phyloP scores from a whole-genome alignment of 2,329 filamentous ascomycete species.

The Paraphaeosphaeria sporulosa region DNA sequence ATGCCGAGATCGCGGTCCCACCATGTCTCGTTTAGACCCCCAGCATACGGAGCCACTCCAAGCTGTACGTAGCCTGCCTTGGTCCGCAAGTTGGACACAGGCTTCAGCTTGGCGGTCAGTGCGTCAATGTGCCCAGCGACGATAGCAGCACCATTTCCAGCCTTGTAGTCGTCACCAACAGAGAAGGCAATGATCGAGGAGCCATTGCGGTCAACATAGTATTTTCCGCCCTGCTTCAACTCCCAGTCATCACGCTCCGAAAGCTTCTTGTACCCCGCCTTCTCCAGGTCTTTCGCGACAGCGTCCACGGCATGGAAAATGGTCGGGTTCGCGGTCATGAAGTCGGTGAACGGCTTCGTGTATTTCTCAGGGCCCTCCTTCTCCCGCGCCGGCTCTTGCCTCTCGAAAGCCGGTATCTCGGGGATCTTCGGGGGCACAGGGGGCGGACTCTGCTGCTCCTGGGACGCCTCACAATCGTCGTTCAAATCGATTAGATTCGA shows the following conservation, averaged over 20 bases:
- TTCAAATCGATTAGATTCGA: conserved; percentile 43
- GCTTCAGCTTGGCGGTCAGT: conserved; percentile 88
- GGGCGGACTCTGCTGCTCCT: conserved; percentile 40
- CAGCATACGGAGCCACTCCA: conserved; percentile 91
- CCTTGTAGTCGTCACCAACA: conserved; percentile 79
- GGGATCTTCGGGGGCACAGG: conserved; percentile 49
- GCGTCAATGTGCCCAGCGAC: conserved; percentile 94
- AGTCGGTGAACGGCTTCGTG: conserved; percentile 84
- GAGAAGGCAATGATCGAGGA: conserved; percentile 86
- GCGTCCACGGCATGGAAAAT: conserved; percentile 88
- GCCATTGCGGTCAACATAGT: conserved; percentile 86
- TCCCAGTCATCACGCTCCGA: conserved; percentile 84
- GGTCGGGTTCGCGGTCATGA: conserved; percentile 89
- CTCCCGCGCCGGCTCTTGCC: conserved; percentile 21
- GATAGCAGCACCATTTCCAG: conserved; percentile 87
- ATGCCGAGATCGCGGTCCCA: conserved; percentile 96
- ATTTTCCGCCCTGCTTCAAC: conserved; percentile 82
- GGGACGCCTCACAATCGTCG: conserved; percentile 34
- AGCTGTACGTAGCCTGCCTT: conserved; percentile 88
- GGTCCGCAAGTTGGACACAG: conserved; percentile 82
- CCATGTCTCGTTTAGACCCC: conserved; percentile 87
- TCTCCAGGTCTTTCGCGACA: conserved; percentile 75
- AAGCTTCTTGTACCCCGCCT: conserved; percentile 79
- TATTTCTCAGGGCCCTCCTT: conserved; percentile 58
- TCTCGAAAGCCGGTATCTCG: conserved; percentile 27